Conservation (phyloP, 1,284 basidiomycete species). For the Melanopsichium pennsylvanicum region DNA sequence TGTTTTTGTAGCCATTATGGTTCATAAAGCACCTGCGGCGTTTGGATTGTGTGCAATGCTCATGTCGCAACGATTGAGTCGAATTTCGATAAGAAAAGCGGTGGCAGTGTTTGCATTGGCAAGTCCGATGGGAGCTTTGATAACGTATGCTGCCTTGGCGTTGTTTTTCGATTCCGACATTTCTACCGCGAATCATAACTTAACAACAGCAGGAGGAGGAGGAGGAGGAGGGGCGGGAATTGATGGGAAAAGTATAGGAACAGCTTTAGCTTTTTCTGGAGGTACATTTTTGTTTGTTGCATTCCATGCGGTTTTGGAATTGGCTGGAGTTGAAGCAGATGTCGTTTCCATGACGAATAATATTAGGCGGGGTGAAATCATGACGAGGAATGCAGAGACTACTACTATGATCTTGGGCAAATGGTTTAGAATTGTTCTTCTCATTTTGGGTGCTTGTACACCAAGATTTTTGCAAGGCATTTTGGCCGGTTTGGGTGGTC, state of each 20-base stretch:
- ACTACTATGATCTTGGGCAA: conserved; percentile 41
- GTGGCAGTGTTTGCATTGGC: conserved; percentile 52
- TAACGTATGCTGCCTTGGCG: conserved; percentile 28
- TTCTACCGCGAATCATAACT: background rate
- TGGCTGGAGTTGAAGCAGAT: conserved; percentile 44
- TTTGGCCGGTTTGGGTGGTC: conserved; percentile 8
- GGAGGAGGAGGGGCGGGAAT: conserved; percentile 16
- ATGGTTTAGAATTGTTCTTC: conserved; percentile 19
- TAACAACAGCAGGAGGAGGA: too few species aligned
- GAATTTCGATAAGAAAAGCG: conserved; percentile 48
- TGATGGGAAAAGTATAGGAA: conserved; percentile 70
- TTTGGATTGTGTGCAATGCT: conserved; percentile 62
- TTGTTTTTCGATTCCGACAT: conserved; percentile 17
- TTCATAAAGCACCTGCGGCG: conserved; percentile 64
- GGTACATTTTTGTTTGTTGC: conserved; percentile 95
- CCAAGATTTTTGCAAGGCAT: conserved; percentile 26
- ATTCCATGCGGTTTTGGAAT: conserved; percentile 69
- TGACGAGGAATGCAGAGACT: too few species aligned
- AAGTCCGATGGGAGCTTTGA: conserved; percentile 54
- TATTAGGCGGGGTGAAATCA: too few species aligned
- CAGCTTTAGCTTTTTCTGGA: conserved; percentile 81
- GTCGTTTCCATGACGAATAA: too few species aligned
- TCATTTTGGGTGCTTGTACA: conserved; percentile 30
- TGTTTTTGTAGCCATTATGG: conserved; percentile 61
- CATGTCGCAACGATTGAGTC: conserved; percentile 47